Base-by-base conservation (phyloP, 352 stramenopile species). In the Pythium volutum region DNA sequence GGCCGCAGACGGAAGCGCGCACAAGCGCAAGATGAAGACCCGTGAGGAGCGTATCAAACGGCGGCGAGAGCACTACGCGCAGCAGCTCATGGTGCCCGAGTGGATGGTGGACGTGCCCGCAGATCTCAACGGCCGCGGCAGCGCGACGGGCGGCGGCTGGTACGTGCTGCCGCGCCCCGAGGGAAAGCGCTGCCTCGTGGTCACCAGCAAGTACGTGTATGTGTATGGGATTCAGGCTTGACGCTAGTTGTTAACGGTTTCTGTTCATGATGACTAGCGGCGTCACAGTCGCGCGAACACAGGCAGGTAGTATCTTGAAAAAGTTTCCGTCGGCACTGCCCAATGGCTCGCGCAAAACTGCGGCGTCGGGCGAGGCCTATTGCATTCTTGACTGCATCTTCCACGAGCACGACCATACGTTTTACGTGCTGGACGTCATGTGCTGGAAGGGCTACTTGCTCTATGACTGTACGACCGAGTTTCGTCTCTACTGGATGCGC, bases 371-470 rank as follows among this genome's bases (percentile, higher is more conserved):
- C 29, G 84, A 95, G 46, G 74, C 80, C 27, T 95, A 93, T 64
- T 96, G 84, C 59, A 93, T 98, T 59, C 66, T 98, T 16, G 90
- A 98, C 64, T 97, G 89, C 70, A 88, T 98, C 56, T 98, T 91
- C 67, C 83, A 97, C 54, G 89, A 97, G 55, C 73, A 85, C 46
- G 76, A 96, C 59, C 55, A 68, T 34, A 97, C 88, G 0, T 98
- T 96, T 54, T 97, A 95, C 67, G 88, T 97, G 31, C 62, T 97
- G n/a, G 91, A 98, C 64, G 82, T 97, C 67, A 93, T 97, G 85
- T 96, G 86, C 73, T 98, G 91, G 91, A 97, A 97, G 77, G 83
- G 87, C n/a, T 95, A 96, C 62, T 52, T 93, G 53, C 66, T 98
- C 41, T 97, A 97, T 66, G 92, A 96, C 70, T 97, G 90, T 70